A percentile compares a stretch with the other conserved stretches of the same genome.
Conservation (phyloP, 257 asterid genomes). For the Penstemon newberryi region DNA sequence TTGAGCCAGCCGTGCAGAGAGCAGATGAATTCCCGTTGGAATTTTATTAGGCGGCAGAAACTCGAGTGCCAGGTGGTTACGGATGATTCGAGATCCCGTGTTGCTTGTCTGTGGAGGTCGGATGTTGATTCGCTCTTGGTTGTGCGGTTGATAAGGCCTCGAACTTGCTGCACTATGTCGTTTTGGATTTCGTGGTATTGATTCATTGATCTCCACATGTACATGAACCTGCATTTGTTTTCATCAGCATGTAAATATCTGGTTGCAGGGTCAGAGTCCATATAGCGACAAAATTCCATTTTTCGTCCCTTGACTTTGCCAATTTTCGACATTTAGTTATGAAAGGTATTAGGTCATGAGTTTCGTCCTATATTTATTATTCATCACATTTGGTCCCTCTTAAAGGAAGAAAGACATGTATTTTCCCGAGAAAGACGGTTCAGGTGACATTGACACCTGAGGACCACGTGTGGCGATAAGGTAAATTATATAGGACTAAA, state of each 20-base stretch:
- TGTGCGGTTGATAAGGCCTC: slow-evolving; percentile 66
- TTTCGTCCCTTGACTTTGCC: no score
- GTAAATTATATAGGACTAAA: no score
- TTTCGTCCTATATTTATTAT: no score
- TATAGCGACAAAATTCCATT: no score
- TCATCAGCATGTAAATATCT: slow-evolving; percentile 18
- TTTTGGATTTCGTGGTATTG: slow-evolving; percentile 81
- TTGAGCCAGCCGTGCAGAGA: slow-evolving; percentile 91
- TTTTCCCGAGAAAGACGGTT: no score
- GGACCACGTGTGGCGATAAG: no score
- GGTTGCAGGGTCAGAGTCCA: neutral
- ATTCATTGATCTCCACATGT: slow-evolving; percentile 98
- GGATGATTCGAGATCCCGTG: slow-evolving; percentile 88
- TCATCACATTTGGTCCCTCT: no score
- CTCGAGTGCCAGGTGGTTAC: slow-evolving; percentile 86
- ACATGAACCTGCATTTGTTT: slow-evolving; percentile 74
- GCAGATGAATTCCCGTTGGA: slow-evolving; percentile 69
- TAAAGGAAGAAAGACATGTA: no score
- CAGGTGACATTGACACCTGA: no score
- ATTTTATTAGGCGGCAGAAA: slow-evolving; percentile 73
- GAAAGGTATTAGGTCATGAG: no score
- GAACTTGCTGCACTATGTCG: slow-evolving; percentile 91
- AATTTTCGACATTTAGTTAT: no score
- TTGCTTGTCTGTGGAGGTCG: slow-evolving; percentile 89
- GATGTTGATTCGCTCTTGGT: slow-evolving; percentile 67